These are phyloP conservation scores for Skeletonema menzelii DNA, from an alignment of 108 stramenopile genomes.

Conservation along the genomic window DNA sequence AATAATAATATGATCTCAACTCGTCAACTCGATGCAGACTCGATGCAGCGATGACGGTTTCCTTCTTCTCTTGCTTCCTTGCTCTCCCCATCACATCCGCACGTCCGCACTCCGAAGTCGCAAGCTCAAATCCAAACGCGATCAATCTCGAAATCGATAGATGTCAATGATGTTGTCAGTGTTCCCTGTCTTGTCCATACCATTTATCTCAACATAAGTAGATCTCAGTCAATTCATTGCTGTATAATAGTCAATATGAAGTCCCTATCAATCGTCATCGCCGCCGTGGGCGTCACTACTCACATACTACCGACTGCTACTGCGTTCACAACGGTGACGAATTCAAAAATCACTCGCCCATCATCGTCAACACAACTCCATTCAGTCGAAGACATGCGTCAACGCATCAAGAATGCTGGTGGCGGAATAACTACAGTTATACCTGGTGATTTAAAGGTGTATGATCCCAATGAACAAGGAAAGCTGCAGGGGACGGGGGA, in stretches of 20 bases:
- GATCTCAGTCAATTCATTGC: too few species aligned
- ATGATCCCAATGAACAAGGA: slow-evolving; percentile 50
- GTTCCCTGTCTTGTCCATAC: too few species aligned
- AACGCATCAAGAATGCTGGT: slow-evolving; percentile 39
- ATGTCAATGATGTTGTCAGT: too few species aligned
- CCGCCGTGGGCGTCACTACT: neutral
- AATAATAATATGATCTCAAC: too few species aligned
- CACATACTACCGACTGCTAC: neutral
- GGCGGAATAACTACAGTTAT: slow-evolving; percentile 28
- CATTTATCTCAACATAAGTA: too few species aligned
- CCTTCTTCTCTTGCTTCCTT: too few species aligned
- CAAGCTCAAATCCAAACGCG: too few species aligned
- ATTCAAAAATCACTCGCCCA: neutral
- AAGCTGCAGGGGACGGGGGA: slow-evolving; percentile 41
- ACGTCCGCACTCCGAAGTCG: too few species aligned
- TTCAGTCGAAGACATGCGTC: slow-evolving; percentile 10
- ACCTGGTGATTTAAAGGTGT: slow-evolving; percentile 25
- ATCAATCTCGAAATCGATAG: too few species aligned
- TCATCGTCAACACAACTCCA: slow-evolving; percentile 13
- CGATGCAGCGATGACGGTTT: too few species aligned
- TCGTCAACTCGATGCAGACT: too few species aligned
- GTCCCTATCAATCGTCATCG: neutral
- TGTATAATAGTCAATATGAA: neutral
- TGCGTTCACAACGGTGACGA: neutral
- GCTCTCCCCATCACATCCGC: too few species aligned